phyloP scores from a whole-genome alignment of 345 rosid genomes.

The Cardamine occulta region DNA sequence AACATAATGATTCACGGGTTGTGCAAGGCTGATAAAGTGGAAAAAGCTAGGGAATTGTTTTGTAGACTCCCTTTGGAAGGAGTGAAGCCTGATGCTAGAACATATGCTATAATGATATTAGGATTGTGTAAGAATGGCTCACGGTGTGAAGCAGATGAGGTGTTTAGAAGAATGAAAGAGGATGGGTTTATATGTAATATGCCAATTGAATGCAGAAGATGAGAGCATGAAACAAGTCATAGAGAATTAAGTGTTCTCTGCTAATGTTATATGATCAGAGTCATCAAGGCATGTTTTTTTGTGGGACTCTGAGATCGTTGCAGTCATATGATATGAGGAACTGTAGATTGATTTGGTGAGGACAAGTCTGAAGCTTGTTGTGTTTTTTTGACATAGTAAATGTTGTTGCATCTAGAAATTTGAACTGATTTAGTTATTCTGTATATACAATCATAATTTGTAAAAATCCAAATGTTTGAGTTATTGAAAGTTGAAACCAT shows the following conservation, averaged over 20 bases:
- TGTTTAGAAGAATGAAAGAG: slow-evolving; percentile 38
- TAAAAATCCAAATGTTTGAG: not conserved
- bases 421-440: too few relatives aligned
- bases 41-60: slow-evolving; percentile 25
- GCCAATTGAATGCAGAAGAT: too few relatives aligned
- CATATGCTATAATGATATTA: slow-evolving; percentile 38
- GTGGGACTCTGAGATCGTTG: too few relatives aligned
- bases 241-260: not conserved
- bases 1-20: slow-evolving; percentile 34
- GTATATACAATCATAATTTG: not conserved
- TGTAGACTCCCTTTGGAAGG: not conserved
- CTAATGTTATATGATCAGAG: not conserved
- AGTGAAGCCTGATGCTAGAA: slow-evolving; percentile 41
- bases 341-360: slow-evolving; percentile 3
- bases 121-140: slow-evolving; percentile 44
- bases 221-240: too few relatives aligned
- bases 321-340: too few relatives aligned
- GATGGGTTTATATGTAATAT: slow-evolving; percentile 22
- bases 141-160: slow-evolving; percentile 36
- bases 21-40: slow-evolving; percentile 12
- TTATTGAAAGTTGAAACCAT: not conserved
- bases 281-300: too few relatives aligned
- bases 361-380: too few relatives aligned
- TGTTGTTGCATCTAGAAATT: too few relatives aligned
- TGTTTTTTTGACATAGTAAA: too few relatives aligned